Percentiles rank a stretch among this genome's conserved stretches.
phyloP scores from a whole-genome alignment of 2,329 filamentous ascomycete species.

The Lanzia echinophila region DNA sequence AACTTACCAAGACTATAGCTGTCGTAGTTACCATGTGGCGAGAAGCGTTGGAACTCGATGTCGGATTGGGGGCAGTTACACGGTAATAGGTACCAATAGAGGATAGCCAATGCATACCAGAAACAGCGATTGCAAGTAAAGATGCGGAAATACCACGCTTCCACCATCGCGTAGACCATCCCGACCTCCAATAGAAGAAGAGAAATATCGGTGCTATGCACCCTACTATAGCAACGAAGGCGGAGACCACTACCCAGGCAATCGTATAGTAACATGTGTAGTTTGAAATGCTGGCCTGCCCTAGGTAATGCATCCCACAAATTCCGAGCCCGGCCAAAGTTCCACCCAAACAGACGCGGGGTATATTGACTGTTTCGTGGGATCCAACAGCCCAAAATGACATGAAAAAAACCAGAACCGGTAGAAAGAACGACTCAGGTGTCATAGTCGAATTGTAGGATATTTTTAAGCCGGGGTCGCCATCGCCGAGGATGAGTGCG shows the following conservation, averaged over 20 bases:
- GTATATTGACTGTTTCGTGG: constrained; percentile 49
- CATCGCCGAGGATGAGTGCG: constrained; percentile 64
- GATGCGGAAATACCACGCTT: constrained; percentile 60
- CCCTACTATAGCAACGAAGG: constrained; percentile 64
- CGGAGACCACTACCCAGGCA: constrained; percentile 53
- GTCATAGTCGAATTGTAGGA: constrained; percentile 68
- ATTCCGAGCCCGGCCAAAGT: constrained; percentile 66
- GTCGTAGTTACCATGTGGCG: constrained; percentile 14
- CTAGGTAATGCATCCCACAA: constrained; percentile 81
- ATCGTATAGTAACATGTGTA: constrained; percentile 61
- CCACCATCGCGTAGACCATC: constrained; percentile 75
- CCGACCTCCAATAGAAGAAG: constrained; percentile 70
- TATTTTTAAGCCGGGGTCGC: constrained; percentile 58
- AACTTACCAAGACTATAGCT: constrained; percentile 20
- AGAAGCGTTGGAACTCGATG: background rate
- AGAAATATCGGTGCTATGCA: constrained; percentile 62
- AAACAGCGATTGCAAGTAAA: constrained; percentile 66
- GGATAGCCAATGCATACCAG: constrained; percentile 83
- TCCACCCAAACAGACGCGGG: constrained; percentile 57
- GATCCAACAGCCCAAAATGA: constrained; percentile 66
- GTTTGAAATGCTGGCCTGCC: constrained; percentile 76
- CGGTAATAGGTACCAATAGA: constrained; percentile 63
- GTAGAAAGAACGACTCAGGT: constrained; percentile 71
- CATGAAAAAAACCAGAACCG: constrained; percentile 64
- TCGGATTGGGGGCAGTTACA: constrained; percentile 40